Base-by-base conservation (phyloP, 1,139 yeast species). In the Hansenula lynferdii region DNA sequence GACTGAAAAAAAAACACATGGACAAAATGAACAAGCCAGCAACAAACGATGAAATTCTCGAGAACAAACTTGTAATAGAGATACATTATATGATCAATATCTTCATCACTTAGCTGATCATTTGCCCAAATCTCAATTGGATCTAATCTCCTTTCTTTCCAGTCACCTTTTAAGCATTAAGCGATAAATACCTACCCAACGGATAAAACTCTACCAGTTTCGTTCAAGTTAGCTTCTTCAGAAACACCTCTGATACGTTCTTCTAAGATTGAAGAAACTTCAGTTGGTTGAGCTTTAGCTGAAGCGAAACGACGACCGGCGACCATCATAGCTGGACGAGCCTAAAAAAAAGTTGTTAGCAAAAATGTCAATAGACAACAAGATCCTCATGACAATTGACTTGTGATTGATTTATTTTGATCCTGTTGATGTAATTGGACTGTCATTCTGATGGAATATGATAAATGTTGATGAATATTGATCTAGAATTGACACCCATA, bases 221-320 rank as follows among this genome's bases (percentile, higher is more conserved):
- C 98, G 74, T 92, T 89, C 64, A 94, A 84, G 83, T 87, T 82
- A 61, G 97, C 89, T 72, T 90, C 97, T 62, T 87, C 95, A 56
- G 96, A 83, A 60, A 92, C 94, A 74, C 98, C 98, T 77, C 96
- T 89, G 79, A 94, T 94, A 77, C 95, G 89, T 72, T 92, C 96
- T 77, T 94, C 98, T 65, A 94, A 82, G 74, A 94, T 92, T 49
- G 97, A 87, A 57, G 98, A 89, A 57, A 94, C 98, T 77, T 94
- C 99, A 58, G 98, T 92, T 67, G 99, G 97, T 59, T 95, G 90
- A 63, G 97, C 95, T 82, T 92, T 94, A 60, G 95, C 94, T 51
- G 94, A 82, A 65, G 97, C 97, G 66, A 78, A 86, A 71, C 95
- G 82, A 62, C 84, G 70, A 50, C 72, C 72, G 62, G 81, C 80